Conservation (phyloP, 352 stramenopile species). For the Stramenopiles sp. region DNA sequence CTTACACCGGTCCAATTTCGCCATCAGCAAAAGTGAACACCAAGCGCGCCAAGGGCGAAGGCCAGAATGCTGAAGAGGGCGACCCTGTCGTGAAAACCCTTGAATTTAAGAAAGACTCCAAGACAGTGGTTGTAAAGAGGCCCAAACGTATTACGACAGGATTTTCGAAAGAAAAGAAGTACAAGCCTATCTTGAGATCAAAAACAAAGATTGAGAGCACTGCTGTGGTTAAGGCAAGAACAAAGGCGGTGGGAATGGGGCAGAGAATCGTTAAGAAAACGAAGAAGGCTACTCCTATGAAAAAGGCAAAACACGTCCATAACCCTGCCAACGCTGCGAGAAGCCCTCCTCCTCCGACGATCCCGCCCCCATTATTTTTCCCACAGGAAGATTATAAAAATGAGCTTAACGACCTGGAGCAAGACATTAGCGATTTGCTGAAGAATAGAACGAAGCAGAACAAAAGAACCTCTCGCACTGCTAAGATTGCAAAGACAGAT, state of each 20-base stretch:
- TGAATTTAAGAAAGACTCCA: background rate
- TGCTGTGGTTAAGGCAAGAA: background rate
- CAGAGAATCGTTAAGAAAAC: too few species aligned
- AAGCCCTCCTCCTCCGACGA: background rate
- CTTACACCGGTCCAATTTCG: background rate
- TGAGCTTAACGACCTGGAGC: too few species aligned
- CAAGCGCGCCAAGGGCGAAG: background rate
- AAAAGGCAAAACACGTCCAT: background rate
- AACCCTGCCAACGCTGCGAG: background rate
- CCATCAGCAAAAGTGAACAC: background rate
- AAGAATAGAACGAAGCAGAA: too few species aligned
- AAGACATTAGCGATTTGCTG: too few species aligned
- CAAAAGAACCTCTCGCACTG: too few species aligned
- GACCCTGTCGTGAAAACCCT: background rate
- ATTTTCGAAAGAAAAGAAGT: too few species aligned
- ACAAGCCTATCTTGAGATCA: background rate
- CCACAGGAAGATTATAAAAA: too few species aligned
- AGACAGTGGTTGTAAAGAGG: background rate
- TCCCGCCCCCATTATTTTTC: background rate
- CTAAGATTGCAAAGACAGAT: too few species aligned
- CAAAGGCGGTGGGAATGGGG: too few species aligned
- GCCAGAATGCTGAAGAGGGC: background rate
- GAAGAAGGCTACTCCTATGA: background rate
- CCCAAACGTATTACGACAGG: background rate
- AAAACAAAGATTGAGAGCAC: background rate